phyloP scores from a whole-genome alignment of 2,329 filamentous ascomycete species.

The Fusarium palustre region DNA sequence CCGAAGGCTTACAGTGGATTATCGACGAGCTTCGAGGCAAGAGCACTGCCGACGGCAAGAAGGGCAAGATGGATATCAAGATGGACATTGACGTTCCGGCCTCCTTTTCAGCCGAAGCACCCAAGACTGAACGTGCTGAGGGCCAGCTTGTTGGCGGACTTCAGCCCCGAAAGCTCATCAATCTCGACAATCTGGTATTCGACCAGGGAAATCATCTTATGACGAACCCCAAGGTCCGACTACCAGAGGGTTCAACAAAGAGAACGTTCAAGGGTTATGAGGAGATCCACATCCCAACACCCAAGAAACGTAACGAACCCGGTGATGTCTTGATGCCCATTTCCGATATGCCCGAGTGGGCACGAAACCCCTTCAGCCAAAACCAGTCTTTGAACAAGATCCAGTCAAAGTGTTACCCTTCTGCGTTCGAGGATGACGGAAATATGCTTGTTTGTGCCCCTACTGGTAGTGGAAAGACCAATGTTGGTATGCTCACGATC shows the following conservation, averaged over 20 bases:
- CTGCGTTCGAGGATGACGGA: conserved; percentile 91
- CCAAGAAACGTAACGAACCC: conserved; percentile 86
- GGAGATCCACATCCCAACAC: conserved; percentile 95
- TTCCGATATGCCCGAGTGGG: conserved; percentile 92
- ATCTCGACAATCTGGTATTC: conserved; percentile 95
- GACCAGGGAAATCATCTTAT: conserved; percentile 99
- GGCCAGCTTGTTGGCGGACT: conserved; percentile 82
- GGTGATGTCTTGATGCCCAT: conserved; percentile 86
- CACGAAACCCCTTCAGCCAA: conserved; percentile 84
- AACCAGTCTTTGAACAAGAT: conserved; percentile 93
- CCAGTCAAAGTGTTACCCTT: conserved; percentile 91
- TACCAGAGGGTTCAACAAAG: conserved; percentile 95
- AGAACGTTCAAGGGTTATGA: conserved; percentile 98
- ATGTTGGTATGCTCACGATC: conserved; percentile 97
- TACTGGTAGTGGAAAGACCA: conserved; percentile 97
- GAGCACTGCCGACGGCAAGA: conserved; percentile 68
- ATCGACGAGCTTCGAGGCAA: conserved; percentile 89
- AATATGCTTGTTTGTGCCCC: conserved; percentile 99
- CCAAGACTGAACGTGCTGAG: conserved; percentile 69
- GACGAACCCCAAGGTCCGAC: conserved; percentile 96
- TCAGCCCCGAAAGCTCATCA: conserved; percentile 87
- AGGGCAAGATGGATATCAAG: conserved; percentile 85
- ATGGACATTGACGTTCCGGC: conserved; percentile 89
- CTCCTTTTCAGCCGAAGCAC: conserved; percentile 62
- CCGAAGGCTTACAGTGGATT: conserved; percentile 86